Percentiles rank a stretch among this genome's conserved stretches.
phyloP scores from a whole-genome alignment of 2,329 filamentous ascomycete species.

The Cladosporium austrohemisphaericum region DNA sequence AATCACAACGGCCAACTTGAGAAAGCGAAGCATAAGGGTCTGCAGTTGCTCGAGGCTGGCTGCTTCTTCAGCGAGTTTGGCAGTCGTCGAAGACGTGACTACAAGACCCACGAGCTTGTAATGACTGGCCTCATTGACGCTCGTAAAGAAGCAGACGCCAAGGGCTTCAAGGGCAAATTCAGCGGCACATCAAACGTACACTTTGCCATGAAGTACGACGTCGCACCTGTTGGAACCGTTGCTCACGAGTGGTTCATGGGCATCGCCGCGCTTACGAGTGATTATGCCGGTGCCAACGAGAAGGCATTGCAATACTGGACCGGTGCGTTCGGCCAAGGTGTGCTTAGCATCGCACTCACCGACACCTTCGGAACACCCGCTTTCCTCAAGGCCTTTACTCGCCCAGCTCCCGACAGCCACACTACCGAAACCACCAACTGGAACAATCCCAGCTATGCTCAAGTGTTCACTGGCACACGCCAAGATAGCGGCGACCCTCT shows the following conservation, averaged over 20 bases:
- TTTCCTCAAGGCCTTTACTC: constrained; percentile 80
- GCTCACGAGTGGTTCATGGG: constrained; percentile 99
- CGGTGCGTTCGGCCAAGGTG: constrained; percentile 78
- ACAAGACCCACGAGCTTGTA: constrained; percentile 90
- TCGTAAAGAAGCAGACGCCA: constrained; percentile 61
- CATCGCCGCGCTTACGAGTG: constrained; percentile 81
- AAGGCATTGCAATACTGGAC: constrained; percentile 84
- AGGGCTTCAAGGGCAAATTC: constrained; percentile 67
- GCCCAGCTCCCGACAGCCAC: constrained; percentile 48
- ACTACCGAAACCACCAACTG: constrained; percentile 19
- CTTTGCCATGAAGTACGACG: constrained; percentile 86
- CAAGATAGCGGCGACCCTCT: constrained; percentile 88
- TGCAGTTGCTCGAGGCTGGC: constrained; percentile 70
- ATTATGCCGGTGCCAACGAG: constrained; percentile 83
- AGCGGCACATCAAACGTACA: constrained; percentile 95
- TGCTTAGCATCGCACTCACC: constrained; percentile 75
- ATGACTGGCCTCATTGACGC: constrained; percentile 81
- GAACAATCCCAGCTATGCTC: constrained; percentile 61
- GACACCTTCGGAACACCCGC: constrained; percentile 93
- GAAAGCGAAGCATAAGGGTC: constrained; percentile 76
- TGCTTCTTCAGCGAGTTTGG: constrained; percentile 95
- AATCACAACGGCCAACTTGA: constrained; percentile 81
- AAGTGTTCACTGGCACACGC: constrained; percentile 77
- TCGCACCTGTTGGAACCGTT: constrained; percentile 80
- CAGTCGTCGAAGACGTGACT: constrained; percentile 81